Conservation (phyloP, 768 basidiomycete genomes). For the Pulveroboletus frians region DNA sequence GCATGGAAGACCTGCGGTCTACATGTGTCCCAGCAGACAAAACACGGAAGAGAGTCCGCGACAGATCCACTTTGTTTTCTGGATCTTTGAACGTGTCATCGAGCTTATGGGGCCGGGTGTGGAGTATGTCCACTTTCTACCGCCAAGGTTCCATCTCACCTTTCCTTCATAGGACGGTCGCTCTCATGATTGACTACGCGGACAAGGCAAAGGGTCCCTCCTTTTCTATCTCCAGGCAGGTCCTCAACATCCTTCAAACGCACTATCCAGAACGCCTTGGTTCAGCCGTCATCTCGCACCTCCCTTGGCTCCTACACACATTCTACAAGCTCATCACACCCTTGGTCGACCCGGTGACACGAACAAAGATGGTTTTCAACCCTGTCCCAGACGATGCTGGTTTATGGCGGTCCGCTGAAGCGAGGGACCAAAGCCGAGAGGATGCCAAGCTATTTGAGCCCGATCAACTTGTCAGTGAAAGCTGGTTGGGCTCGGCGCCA, state of each 20-base stretch:
- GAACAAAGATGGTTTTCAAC: constrained; percentile 71
- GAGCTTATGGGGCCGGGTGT: constrained; percentile 80
- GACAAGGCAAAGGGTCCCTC: constrained; percentile 61
- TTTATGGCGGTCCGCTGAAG: constrained; percentile 25
- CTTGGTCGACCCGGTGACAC: constrained; percentile 80
- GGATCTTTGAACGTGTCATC: constrained; percentile 69
- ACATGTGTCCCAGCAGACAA: constrained; percentile 67
- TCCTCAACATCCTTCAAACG: constrained; percentile 65
- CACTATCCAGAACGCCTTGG: constrained; percentile 89
- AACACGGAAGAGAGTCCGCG: constrained; percentile 67
- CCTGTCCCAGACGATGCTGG: constrained; percentile 36
- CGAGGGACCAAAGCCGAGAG: constrained; percentile 13
- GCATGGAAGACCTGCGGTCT: constrained; percentile 58
- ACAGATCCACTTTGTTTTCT: constrained; percentile 72
- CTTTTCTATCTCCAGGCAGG: constrained; percentile 34
- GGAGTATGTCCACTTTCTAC: constrained; percentile 48
- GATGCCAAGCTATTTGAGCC: constrained; percentile 48
- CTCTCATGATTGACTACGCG: constrained; percentile 72
- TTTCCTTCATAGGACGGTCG: constrained; percentile 46
- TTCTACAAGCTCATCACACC: constrained; percentile 78
- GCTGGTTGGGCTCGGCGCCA: constrained; percentile 63
- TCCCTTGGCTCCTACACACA: constrained; percentile 69
- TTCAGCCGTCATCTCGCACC: constrained; percentile 64
- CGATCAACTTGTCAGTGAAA: constrained; percentile 63
- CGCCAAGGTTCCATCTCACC: not conserved